phyloP scores from a whole-genome alignment of 169 alveolate species.

The Amoebophrya sp. region DNA sequence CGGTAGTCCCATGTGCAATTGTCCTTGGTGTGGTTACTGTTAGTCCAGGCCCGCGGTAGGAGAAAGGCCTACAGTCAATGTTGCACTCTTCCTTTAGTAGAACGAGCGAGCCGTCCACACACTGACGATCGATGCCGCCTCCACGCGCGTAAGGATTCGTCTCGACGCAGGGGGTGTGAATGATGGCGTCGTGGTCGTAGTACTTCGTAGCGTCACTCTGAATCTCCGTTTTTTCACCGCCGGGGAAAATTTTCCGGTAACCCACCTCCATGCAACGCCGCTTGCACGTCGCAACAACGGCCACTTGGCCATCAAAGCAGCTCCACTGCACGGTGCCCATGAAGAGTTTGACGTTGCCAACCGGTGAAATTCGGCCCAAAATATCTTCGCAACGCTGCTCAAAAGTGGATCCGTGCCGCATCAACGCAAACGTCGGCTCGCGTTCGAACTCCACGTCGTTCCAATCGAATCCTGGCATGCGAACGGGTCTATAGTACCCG shows the following conservation, averaged over 20 bases:
- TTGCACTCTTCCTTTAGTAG: background rate
- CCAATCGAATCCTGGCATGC: background rate
- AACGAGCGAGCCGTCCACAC: background rate
- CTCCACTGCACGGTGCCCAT: background rate
- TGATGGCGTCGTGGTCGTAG: background rate
- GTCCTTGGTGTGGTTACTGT: background rate
- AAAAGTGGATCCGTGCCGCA: background rate
- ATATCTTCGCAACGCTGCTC: background rate
- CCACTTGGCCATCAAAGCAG: background rate
- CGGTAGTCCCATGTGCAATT: background rate
- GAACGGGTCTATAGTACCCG: background rate
- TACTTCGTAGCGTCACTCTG: background rate
- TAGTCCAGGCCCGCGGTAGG: background rate
- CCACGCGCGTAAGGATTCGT: background rate
- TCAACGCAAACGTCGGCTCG: constrained; percentile 13
- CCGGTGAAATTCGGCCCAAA: background rate
- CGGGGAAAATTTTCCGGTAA: background rate
- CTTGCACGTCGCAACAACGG: background rate
- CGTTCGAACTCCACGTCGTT: background rate
- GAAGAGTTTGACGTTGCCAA: background rate
- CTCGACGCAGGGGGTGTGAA: background rate
- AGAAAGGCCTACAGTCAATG: background rate
- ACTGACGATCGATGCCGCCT: background rate
- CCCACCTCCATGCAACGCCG: background rate
- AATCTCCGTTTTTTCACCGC: background rate